These are phyloP conservation scores for Epichloe bromicola DNA, from an alignment of 2,329 filamentous ascomycete species.

Conservation along the genomic window DNA sequence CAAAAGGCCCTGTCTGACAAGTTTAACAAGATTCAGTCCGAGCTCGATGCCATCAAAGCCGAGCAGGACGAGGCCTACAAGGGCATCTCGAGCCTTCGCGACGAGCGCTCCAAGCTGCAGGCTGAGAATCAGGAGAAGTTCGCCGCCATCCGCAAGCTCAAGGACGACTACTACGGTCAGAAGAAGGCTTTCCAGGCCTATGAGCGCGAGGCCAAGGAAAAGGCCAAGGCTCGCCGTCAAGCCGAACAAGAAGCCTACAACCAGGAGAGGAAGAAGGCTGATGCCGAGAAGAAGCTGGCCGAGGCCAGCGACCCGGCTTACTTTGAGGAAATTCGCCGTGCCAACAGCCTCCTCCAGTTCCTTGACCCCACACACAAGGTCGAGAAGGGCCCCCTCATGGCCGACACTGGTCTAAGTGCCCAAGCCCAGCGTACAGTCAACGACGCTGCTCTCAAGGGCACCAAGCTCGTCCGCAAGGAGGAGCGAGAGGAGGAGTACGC, in stretches of 20 bases:
- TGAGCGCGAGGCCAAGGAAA: slow-evolving; percentile 71
- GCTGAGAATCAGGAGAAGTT: slow-evolving; percentile 81
- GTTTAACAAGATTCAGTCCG: slow-evolving; percentile 73
- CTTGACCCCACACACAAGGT: slow-evolving; percentile 64
- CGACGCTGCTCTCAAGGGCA: slow-evolving; percentile 72
- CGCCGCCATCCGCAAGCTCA: slow-evolving; percentile 67
- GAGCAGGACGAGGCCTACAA: slow-evolving; percentile 88
- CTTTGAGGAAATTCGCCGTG: slow-evolving; percentile 81
- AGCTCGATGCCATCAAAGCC: slow-evolving; percentile 80
- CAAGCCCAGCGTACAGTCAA: slow-evolving; percentile 74
- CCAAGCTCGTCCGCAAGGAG: slow-evolving; percentile 72
- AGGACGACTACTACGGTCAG: slow-evolving; percentile 74
- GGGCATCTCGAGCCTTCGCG: slow-evolving; percentile 69
- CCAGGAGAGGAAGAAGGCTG: slow-evolving; percentile 62
- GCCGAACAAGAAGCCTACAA: slow-evolving; percentile 65
- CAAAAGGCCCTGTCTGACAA: slow-evolving; percentile 75
- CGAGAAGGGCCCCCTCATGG: slow-evolving; percentile 54
- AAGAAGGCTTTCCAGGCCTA: slow-evolving; percentile 74
- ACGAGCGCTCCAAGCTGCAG: slow-evolving; percentile 74
- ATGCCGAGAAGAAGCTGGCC: slow-evolving; percentile 62
- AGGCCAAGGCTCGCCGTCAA: slow-evolving; percentile 63
- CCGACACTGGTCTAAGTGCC: slow-evolving; percentile 62
- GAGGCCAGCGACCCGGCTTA: slow-evolving; percentile 80
- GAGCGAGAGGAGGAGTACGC: slow-evolving; percentile 81
- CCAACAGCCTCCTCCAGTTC: slow-evolving; percentile 77